Percentiles rank a stretch among this genome's conserved stretches.
These are phyloP conservation scores for Oenanthe sinensis DNA, from an alignment of 129 eudicot genomes.

Conservation along the genomic window DNA sequence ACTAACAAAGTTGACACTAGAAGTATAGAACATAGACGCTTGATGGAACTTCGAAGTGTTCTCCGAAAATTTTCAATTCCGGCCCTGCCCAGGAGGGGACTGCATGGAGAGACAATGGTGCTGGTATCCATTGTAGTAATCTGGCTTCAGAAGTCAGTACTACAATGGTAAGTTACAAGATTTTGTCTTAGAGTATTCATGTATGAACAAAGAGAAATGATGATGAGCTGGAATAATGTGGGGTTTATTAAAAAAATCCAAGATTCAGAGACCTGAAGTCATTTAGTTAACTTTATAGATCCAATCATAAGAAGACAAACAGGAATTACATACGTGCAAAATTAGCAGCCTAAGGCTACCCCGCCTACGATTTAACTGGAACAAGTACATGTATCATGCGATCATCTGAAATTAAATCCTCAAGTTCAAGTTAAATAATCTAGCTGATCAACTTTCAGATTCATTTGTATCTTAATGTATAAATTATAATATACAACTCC, in stretches of 20 bases:
- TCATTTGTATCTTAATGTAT: neutral
- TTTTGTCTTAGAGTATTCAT: neutral
- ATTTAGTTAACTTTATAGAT: neutral
- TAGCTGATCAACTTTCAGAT: neutral
- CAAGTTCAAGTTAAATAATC: neutral
- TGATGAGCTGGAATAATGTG: neutral
- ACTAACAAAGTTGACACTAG: neutral
- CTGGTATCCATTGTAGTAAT: neutral
- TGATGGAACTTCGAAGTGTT: neutral
- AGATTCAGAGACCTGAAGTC: neutral
- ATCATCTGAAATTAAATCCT: neutral
- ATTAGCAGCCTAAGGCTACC: neutral
- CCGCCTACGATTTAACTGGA: neutral
- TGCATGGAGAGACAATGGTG: neutral
- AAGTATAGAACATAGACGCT: neutral
- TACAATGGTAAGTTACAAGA: neutral
- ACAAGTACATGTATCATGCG: neutral
- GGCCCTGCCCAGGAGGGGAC: neutral
- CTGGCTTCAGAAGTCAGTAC: slow-evolving; percentile 3
- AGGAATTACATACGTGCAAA: neutral
- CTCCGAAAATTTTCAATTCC: neutral
- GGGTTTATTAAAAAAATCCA: neutral
- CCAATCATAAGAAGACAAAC: neutral
- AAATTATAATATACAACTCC: neutral
- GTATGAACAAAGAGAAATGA: neutral